Base-by-base conservation (phyloP, 2,329 filamentous ascomycete genomes). In the Waltergamsia citrina region DNA sequence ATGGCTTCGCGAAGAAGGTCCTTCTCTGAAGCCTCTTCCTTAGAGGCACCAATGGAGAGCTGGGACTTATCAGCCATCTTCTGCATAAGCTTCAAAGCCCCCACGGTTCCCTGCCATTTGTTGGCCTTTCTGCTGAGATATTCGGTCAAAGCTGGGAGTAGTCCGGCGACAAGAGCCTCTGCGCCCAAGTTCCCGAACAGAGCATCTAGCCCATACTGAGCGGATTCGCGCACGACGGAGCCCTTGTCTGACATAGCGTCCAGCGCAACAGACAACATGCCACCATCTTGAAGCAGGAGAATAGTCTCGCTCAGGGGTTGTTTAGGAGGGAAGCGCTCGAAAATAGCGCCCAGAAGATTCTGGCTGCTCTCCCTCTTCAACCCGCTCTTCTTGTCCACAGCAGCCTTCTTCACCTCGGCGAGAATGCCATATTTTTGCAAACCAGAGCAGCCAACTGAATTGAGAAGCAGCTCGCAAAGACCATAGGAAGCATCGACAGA, bases 21-120 rank as follows among this genome's bases (percentile, higher is more conserved):
- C 69, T 95, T 94, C 50, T 86, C 78, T 38, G 74, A 67, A 43
- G 93, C 85, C 54, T 92, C 80, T 53, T 95, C 87, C 57, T 83
- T 81, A 51, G 77, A 85, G 44, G 57, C 62, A 39, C 85, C 87
- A 41, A 85, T 75, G 36, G 81, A 79, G 57, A 93, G 78, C 69
- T 93, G 83, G 26, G 90, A 85, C 68, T 93, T 94, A 54, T 94
- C 84, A 31, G 92, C 92, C 81, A 96, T 94, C 59, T 80, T 85
- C 54, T 92, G 87, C 38, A 98, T 65, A 42, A 96, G 60, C 57
- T 82, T 78, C 53, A 82, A 81, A 29, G 85, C 92, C 40, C 83
- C 88, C 34, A 95, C 85, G 12, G 85, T 85, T 40, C 92, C 92
- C 63, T 98, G 92, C 92, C 92, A 98, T 63, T 98, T 98, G 44